Percentiles rank a stretch among this genome's conserved stretches.
These are phyloP conservation scores for Rhazya stricta DNA, from an alignment of 257 asterid genomes.

Conservation along the genomic window DNA sequence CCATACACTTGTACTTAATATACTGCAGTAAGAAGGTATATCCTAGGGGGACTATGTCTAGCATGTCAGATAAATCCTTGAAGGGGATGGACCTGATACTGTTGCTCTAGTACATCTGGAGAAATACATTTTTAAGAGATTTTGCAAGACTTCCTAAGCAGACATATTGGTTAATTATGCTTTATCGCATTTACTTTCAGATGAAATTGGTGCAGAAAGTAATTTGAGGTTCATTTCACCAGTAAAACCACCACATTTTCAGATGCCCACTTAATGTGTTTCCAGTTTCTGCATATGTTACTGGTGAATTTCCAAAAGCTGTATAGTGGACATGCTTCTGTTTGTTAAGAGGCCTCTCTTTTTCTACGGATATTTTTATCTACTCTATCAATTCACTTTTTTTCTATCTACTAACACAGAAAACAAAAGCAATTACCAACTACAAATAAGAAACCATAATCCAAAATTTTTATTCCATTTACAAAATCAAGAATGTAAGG, in stretches of 20 bases:
- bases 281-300: neutral
- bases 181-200: neutral
- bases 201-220: neutral
- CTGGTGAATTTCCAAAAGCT: neutral
- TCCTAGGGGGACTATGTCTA: neutral
- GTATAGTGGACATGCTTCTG: neutral
- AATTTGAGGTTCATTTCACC: neutral
- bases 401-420: too few species aligned
- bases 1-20: neutral
- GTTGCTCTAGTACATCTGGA: neutral
- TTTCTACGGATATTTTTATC: too few species aligned
- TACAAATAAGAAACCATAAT: neutral
- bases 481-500: neutral
- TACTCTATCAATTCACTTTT: neutral
- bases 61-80: constrained; percentile 1
- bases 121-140: neutral
- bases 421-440: neutral
- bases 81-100: neutral
- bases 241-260: neutral
- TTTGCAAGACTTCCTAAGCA: neutral
- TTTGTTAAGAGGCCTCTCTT: neutral
- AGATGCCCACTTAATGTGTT: neutral
- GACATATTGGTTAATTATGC: neutral
- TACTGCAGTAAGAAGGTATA: neutral
- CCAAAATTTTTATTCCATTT: neutral